Percentiles rank a stretch among this genome's conserved stretches.
Evolutionary conservation across 495 filamentous ascomycete species (phyloP).

Genomic region (Rhizodiscina lignyota): DNA sequence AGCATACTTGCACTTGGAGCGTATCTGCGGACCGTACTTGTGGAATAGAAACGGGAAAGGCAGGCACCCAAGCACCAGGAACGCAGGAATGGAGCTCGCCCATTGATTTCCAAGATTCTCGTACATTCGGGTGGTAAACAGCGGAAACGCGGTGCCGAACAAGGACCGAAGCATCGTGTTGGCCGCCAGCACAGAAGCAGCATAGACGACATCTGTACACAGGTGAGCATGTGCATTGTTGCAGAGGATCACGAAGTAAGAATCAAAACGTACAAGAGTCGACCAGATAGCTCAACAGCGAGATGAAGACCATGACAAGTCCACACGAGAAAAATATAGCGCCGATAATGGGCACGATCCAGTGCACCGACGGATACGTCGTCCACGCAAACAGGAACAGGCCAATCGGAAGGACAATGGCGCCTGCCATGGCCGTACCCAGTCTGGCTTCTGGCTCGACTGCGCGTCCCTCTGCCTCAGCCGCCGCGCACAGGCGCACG

Average conservation of each 20-base stretch:
- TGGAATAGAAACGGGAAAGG: slow-evolving; percentile 41
- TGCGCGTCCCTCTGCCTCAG: slow-evolving; percentile 18
- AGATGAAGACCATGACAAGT: slow-evolving; percentile 28
- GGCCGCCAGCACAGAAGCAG: slow-evolving; percentile 49
- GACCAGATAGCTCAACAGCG: slow-evolving; percentile 37
- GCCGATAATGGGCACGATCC: slow-evolving; percentile 32
- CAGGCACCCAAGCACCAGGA: slow-evolving; percentile 32
- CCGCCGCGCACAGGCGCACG: slow-evolving; percentile 5
- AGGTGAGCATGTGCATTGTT: too few species aligned
- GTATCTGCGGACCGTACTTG: slow-evolving; percentile 30
- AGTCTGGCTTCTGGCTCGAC: slow-evolving; percentile 38
- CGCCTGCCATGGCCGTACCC: slow-evolving; percentile 45
- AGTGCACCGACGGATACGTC: slow-evolving; percentile 25
- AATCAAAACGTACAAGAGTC: slow-evolving; percentile 37
- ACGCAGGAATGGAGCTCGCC: slow-evolving; percentile 27
- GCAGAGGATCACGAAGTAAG: too few species aligned
- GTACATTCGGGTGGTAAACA: slow-evolving; percentile 49
- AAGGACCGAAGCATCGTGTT: slow-evolving; percentile 51
- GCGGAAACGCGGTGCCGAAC: slow-evolving; percentile 49
- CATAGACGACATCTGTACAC: too few species aligned
- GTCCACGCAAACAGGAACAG: slow-evolving; percentile 45
- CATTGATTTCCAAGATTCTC: slow-evolving; percentile 20
- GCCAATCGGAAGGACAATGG: slow-evolving; percentile 36
- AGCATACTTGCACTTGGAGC: slow-evolving; percentile 55
- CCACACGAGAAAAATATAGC: slow-evolving; percentile 3